Base-by-base conservation (phyloP, 768 basidiomycete genomes). In the Crepidotus variabilis region DNA sequence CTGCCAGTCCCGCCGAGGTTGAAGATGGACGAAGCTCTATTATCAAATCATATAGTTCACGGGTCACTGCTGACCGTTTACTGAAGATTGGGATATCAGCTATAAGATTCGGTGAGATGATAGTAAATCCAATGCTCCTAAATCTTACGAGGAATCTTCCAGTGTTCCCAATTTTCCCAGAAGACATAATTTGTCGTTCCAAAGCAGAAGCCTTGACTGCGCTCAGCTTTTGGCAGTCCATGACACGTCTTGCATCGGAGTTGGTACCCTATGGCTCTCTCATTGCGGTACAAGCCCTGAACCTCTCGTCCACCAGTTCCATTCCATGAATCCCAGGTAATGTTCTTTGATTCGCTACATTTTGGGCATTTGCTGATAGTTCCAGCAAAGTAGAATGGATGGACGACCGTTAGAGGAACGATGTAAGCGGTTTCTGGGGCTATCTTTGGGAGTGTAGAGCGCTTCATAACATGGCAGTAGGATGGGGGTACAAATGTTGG, bases 151-250 rank as follows among this genome's bases (percentile, higher is more conserved):
- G 55, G 58, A 47, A 56, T 56, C 21, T 35, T 60, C 55, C 48
- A 50, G 48, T 50, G 48, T 18, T 60, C 51, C 58, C 55, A 60
- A 32, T 50, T 53, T 13, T 43, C 48, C 54, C 55, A 60, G 22
- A 56, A 56, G 5, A 50, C 7, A 11, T 14, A 16, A 33, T 35
- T 60, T 4, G 55, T 56, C 21, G 55, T 56, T 2, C 34, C 50
- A 50, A 60, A 56, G 36, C 58, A 60, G 34, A 33, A 48, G 3
- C 21, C 48, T 48, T 8, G 23, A 22, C 4, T 55, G 21, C 11
- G 51, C 51, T 50, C 16, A 22, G 22, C 39, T 11, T 43, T 43
- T 43, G 39, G 39, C 39, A 16, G 13, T 43, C 5, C 39, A 14
- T 43, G 39, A 11, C 39, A 43, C 11, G 39, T 43, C 18, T 43